Conservation (phyloP, 768 basidiomycete species). For the Tricholoma bakamatsutake region DNA sequence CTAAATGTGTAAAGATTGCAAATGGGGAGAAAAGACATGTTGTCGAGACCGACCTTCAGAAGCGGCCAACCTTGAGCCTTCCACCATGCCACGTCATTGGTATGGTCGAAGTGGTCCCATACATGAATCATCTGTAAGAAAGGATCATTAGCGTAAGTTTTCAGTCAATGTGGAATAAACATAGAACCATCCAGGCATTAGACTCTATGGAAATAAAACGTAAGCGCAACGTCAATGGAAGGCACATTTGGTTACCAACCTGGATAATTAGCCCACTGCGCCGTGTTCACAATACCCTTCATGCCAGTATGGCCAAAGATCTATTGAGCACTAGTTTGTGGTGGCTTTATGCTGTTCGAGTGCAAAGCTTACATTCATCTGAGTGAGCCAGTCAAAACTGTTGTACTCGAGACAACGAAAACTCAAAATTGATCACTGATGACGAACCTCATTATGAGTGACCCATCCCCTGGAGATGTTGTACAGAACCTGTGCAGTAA, state of each 20-base stretch:
- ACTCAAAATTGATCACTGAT: not conserved
- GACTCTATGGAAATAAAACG: slow-evolving; percentile 38
- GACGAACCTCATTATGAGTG: slow-evolving; percentile 63
- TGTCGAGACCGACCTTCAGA: slow-evolving; percentile 43
- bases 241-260: slow-evolving; percentile 30
- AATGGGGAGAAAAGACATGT: not conserved
- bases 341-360: not conserved
- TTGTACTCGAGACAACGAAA: not conserved
- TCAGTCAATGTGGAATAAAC: not conserved
- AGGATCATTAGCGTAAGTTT: not conserved
- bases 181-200: slow-evolving; percentile 66
- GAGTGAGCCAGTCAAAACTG: not conserved
- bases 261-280: slow-evolving; percentile 68
- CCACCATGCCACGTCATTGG: slow-evolving; percentile 65
- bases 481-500: slow-evolving; percentile 63
- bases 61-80: slow-evolving; percentile 69
- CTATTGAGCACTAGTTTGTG: slow-evolving; percentile 24
- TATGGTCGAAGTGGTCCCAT: slow-evolving; percentile 78
- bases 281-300: slow-evolving; percentile 54
- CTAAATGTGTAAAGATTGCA: slow-evolving; percentile 25
- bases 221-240: not conserved
- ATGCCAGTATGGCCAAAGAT: slow-evolving; percentile 79
- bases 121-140: slow-evolving; percentile 60
- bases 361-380: slow-evolving; percentile 55
- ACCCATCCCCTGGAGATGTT: slow-evolving; percentile 75